These are phyloP conservation scores for Leptodontidium sp. DNA, from an alignment of 2,329 filamentous ascomycete genomes.

Conservation along the genomic window DNA sequence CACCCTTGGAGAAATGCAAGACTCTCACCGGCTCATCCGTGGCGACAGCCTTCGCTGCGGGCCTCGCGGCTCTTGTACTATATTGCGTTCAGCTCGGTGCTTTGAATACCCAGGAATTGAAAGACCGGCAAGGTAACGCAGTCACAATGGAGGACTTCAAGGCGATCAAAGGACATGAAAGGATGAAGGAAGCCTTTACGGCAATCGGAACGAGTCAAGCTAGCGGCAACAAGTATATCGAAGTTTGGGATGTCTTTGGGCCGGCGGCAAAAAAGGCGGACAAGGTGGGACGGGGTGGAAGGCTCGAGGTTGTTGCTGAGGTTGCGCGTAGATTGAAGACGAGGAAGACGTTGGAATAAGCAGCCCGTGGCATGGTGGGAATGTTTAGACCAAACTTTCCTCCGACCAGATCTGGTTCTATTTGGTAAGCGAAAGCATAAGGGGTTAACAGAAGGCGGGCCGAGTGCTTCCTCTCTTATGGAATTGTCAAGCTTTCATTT, in stretches of 20 bases:
- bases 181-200: conserved; percentile 38
- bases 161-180: conserved; percentile 35
- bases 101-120: conserved; percentile 19
- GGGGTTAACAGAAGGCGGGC: background rate
- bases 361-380: background rate
- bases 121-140: conserved; percentile 3
- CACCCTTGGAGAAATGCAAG: conserved; percentile 24
- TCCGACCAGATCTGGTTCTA: no score
- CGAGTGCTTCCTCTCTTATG: background rate
- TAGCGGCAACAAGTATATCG: conserved; percentile 39
- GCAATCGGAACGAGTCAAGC: conserved; percentile 33
- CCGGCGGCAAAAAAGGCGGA: conserved; percentile 25
- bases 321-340: conserved; percentile 19
- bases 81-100: conserved; percentile 23
- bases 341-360: conserved; percentile 20
- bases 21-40: conserved; percentile 39
- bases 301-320: conserved; percentile 19
- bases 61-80: conserved; percentile 46
- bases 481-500: background rate
- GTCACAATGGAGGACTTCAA: conserved; percentile 30
- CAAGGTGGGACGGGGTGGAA: conserved; percentile 14
- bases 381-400: background rate
- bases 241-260: conserved; percentile 44
- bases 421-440: background rate
- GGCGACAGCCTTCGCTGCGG: conserved; percentile 46